phyloP scores from a whole-genome alignment of 305 asterid species.

The Fraxinus nigra region DNA sequence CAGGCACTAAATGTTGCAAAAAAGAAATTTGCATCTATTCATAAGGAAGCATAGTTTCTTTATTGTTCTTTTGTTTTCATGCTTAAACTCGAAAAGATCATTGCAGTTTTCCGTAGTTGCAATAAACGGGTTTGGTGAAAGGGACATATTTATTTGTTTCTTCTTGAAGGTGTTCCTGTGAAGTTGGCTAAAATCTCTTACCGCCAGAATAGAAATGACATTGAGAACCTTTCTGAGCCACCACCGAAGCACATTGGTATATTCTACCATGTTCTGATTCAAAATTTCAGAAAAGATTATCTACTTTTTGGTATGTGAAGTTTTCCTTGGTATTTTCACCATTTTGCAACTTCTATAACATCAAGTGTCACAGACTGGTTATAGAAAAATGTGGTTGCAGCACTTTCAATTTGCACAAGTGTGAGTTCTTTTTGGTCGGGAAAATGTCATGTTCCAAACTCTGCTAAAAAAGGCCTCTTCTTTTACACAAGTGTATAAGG shows the following conservation, averaged over 20 bases:
- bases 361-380: neutral
- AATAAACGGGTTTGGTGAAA: neutral
- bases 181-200: conserved; percentile 21
- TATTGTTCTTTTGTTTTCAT: neutral
- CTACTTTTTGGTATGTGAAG: conserved; percentile 16
- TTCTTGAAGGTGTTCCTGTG: conserved; percentile 30
- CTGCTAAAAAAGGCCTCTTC: neutral
- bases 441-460: neutral
- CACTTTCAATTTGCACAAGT: neutral
- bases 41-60: neutral
- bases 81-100: conserved; percentile 5
- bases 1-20: neutral
- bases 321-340: conserved; percentile 5
- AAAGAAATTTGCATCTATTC: neutral
- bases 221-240: conserved; percentile 32
- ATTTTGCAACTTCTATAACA: neutral
- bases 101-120: neutral
- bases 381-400: neutral
- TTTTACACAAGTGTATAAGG: neutral
- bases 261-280: conserved; percentile 1
- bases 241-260: conserved; percentile 6
- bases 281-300: conserved; percentile 16
- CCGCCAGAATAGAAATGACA: conserved; percentile 19
- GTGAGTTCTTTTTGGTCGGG: neutral
- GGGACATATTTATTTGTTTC: neutral